Evolutionary conservation across 2,329 filamentous ascomycete genomes (phyloP).

Genomic region (Penicillium sp.): DNA sequence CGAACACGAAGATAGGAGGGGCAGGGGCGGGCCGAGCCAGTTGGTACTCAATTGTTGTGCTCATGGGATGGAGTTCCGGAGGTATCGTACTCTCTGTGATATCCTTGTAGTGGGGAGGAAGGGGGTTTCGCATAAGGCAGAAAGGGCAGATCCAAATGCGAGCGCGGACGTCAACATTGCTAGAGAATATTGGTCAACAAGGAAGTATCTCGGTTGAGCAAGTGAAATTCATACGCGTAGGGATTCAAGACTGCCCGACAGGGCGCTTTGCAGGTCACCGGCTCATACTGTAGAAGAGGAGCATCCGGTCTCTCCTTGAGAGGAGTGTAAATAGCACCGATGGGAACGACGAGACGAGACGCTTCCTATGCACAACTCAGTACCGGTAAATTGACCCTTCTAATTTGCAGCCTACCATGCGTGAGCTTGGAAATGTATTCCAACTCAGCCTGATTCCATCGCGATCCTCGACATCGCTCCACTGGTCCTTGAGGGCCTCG

Average conservation of each 20-base stretch:
- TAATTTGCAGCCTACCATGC: slow-evolving; percentile 72
- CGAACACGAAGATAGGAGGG: slow-evolving; percentile 70
- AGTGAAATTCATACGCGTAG: slow-evolving; percentile 72
- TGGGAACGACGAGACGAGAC: slow-evolving; percentile 90
- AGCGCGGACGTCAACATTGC: slow-evolving; percentile 69
- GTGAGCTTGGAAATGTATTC: slow-evolving; percentile 98
- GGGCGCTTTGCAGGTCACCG: slow-evolving; percentile 93
- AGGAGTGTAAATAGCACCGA: slow-evolving; percentile 93
- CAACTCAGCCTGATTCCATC: slow-evolving; percentile 96
- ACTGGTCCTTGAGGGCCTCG: slow-evolving; percentile 91
- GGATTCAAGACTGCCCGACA: slow-evolving; percentile 96
- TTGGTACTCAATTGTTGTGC: slow-evolving; percentile 70
- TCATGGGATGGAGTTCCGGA: slow-evolving; percentile 67
- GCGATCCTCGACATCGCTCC: slow-evolving; percentile 93
- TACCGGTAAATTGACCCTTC: slow-evolving; percentile 6
- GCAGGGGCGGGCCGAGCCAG: slow-evolving; percentile 65
- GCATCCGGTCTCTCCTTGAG: slow-evolving; percentile 91
- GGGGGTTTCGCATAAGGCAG: slow-evolving; percentile 68
- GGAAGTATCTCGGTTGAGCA: slow-evolving; percentile 5
- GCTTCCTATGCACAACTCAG: slow-evolving; percentile 71
- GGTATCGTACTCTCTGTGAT: slow-evolving; percentile 69
- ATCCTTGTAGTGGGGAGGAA: slow-evolving; percentile 72
- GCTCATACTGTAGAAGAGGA: slow-evolving; percentile 90
- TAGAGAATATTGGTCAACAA: slow-evolving; percentile 38
- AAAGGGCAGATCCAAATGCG: slow-evolving; percentile 73